A percentile compares a stretch with the other conserved stretches of the same genome.
Conservation (phyloP, 176 grass and related monocot genomes). For the Rhynchospora pubera region DNA sequence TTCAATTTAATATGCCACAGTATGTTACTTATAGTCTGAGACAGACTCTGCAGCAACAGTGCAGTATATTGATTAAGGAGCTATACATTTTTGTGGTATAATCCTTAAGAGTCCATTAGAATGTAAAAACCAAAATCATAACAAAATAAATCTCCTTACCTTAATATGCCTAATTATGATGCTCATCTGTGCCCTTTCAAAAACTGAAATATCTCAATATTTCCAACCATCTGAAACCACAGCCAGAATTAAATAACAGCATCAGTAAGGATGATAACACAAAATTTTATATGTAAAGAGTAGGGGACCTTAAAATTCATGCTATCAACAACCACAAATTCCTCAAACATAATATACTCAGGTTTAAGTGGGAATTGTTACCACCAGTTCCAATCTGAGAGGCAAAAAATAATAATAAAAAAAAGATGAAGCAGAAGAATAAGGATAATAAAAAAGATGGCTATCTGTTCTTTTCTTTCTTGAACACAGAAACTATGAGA, state of each 20-base stretch:
- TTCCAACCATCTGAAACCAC: background rate
- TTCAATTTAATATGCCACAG: background rate
- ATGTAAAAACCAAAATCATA: background rate
- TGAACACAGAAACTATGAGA: background rate
- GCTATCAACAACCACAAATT: background rate
- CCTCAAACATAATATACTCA: background rate
- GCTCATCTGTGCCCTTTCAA: background rate
- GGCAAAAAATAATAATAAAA: background rate
- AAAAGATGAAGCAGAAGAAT: too few relatives aligned
- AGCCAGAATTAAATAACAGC: background rate
- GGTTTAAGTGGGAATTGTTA: background rate
- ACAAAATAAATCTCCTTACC: background rate
- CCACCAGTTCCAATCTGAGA: background rate
- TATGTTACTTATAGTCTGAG: background rate
- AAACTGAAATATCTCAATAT: background rate
- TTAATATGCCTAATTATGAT: background rate
- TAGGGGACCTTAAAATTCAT: background rate
- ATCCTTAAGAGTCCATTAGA: background rate
- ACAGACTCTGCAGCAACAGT: background rate
- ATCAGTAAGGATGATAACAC: background rate
- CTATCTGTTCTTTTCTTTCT: background rate
- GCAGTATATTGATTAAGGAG: conserved; percentile 3
- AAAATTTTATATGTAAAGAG: background rate
- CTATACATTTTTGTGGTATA: background rate
- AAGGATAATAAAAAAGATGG: too few relatives aligned